phyloP scores from a whole-genome alignment of 73 alveolate species.

The Paramecium sonneborni region DNA sequence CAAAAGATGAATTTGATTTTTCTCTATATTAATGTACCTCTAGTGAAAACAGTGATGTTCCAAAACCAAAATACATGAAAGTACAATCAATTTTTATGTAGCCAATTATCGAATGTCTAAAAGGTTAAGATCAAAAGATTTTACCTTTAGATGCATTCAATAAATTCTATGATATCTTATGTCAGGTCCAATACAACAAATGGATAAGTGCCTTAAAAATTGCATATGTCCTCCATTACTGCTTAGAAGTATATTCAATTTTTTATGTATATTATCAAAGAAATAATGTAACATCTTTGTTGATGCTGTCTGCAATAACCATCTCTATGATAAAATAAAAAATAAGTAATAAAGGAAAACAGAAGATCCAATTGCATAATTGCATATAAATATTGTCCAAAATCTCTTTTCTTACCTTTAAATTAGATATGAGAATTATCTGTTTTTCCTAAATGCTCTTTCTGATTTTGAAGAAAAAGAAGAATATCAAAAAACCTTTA shows the following conservation, averaged over 20 bases:
- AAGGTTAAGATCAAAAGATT: conserved; percentile 35
- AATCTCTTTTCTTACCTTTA: background rate
- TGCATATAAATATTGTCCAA: background rate
- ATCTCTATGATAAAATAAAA: conserved; percentile 27
- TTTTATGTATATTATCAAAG: background rate
- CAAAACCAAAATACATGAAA: background rate
- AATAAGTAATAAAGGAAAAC: background rate
- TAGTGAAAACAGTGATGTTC: background rate
- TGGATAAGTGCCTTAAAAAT: conserved; percentile 27
- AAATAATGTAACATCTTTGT: background rate
- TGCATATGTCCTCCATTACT: conserved; percentile 1
- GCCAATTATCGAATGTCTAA: conserved; percentile 43
- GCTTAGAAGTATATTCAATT: conserved; percentile 24
- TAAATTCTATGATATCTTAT: conserved; percentile 12
- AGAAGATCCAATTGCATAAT: background rate
- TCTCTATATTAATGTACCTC: conserved; percentile 14
- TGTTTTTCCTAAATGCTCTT: conserved; percentile 35
- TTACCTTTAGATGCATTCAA: conserved; percentile 48
- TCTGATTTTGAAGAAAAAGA: conserved; percentile 16
- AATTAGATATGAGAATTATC: conserved; percentile 22
- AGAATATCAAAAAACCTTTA: background rate
- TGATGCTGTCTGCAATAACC: conserved; percentile 34
- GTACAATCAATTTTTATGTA: background rate
- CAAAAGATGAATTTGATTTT: conserved; percentile 34
- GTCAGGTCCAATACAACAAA: background rate